These are phyloP conservation scores for Amphibolis antarctica DNA, from an alignment of 106 monocot species.

Conservation along the genomic window DNA sequence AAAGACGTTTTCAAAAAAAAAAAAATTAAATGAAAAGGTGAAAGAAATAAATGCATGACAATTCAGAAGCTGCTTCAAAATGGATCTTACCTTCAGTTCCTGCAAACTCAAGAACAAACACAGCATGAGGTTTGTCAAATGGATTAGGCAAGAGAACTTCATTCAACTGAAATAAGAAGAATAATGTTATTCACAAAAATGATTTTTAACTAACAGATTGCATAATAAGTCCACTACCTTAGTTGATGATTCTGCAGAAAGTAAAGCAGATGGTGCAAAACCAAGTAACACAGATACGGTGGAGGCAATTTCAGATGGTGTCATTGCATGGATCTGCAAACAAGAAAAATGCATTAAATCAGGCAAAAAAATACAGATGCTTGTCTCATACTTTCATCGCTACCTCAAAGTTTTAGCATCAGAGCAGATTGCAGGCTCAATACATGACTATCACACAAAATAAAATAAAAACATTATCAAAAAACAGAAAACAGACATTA, in stretches of 20 bases:
- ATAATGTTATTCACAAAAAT: not conserved
- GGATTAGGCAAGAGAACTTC: slow-evolving; percentile 59
- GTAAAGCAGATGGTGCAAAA: slow-evolving; percentile 46
- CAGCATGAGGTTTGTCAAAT: slow-evolving; percentile 65
- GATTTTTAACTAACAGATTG: not conserved
- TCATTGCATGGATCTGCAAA: slow-evolving; percentile 28
- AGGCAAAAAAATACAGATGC: not conserved
- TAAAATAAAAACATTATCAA: not conserved
- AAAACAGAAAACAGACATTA: not conserved
- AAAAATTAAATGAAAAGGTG: not conserved
- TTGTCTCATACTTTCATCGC: not conserved
- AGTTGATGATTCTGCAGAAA: slow-evolving; percentile 43
- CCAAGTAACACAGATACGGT: slow-evolving; percentile 75
- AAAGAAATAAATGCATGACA: not conserved
- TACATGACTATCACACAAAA: not conserved
- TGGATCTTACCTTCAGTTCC: slow-evolving; percentile 44
- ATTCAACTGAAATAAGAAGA: slow-evolving; percentile 38
- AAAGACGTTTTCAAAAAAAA: not conserved
- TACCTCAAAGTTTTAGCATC: too few species aligned
- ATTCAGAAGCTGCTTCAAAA: not conserved
- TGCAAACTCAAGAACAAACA: slow-evolving; percentile 50
- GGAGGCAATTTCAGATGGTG: slow-evolving; percentile 56
- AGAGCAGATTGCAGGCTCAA: not conserved
- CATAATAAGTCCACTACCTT: slow-evolving; percentile 36
- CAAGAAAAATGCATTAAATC: not conserved